These are phyloP conservation scores for Mycena rosella DNA, from an alignment of 768 basidiomycete species.

Conservation along the genomic window DNA sequence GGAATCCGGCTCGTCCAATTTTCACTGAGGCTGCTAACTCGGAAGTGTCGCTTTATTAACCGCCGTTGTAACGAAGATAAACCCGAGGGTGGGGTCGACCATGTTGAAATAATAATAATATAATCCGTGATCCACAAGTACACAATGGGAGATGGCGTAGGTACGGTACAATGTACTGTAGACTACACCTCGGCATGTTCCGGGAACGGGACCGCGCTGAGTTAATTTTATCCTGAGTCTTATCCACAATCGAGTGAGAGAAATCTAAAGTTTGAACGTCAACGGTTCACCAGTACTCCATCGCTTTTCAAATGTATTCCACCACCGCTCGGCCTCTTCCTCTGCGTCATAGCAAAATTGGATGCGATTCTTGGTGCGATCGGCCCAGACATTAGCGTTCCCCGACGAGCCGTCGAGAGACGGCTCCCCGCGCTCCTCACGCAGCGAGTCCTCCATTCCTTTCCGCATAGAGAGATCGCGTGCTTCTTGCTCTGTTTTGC, in stretches of 20 bases:
- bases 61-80: too few relatives aligned
- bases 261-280: constrained; percentile 9
- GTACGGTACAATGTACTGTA: too few relatives aligned
- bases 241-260: neutral
- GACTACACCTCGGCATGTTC: too few relatives aligned
- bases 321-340: constrained; percentile 64
- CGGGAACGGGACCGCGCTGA: too few relatives aligned
- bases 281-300: neutral
- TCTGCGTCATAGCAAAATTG: constrained; percentile 72
- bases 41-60: too few relatives aligned
- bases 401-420: constrained; percentile 39
- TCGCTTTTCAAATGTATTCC: constrained; percentile 29
- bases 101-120: too few relatives aligned
- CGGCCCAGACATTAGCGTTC: constrained; percentile 68
- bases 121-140: too few relatives aligned
- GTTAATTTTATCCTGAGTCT: too few relatives aligned
- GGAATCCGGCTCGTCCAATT: too few relatives aligned
- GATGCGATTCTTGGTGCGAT: constrained; percentile 58
- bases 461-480: constrained; percentile 65
- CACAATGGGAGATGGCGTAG: too few relatives aligned
- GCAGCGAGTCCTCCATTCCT: constrained; percentile 59
- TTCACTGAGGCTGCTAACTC: too few relatives aligned
- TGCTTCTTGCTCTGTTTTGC: constrained; percentile 51
- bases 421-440: constrained; percentile 38
- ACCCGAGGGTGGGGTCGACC: too few relatives aligned